phyloP scores from a whole-genome alignment of 225 moss, liverwort and hornwort genomes.

The Pseudoscleropodium purum region DNA sequence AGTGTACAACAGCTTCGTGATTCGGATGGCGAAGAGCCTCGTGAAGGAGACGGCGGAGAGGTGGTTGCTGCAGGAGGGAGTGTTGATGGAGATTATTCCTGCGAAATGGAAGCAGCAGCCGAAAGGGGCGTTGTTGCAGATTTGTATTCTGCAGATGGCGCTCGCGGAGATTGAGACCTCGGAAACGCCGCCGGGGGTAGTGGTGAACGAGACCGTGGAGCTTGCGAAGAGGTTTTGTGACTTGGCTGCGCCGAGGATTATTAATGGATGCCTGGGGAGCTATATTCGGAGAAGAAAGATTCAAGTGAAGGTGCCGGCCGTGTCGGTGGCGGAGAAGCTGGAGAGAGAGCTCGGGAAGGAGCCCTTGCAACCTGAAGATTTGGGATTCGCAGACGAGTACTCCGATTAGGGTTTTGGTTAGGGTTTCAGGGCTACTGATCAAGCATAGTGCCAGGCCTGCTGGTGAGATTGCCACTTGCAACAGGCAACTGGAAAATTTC shows the following conservation, averaged over 20 bases:
- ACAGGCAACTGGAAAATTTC: neutral
- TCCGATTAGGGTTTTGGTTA: constrained; percentile 4
- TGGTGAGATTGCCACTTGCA: neutral
- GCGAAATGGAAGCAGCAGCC: constrained; percentile 58
- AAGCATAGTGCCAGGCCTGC: neutral
- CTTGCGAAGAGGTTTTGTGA: constrained; percentile 63
- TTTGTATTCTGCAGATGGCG: constrained; percentile 68
- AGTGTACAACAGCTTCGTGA: constrained; percentile 51
- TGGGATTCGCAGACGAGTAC: constrained; percentile 44
- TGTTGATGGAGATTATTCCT: constrained; percentile 59
- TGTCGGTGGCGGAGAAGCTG: constrained; percentile 6
- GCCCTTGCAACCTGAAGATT: constrained; percentile 30
- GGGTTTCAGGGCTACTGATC: neutral
- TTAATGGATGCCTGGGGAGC: constrained; percentile 63
- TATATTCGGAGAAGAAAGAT: constrained; percentile 45
- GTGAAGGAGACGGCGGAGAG: constrained; percentile 39
- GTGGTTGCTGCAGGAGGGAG: constrained; percentile 51
- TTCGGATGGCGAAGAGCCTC: constrained; percentile 32
- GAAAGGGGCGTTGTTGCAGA: constrained; percentile 42
- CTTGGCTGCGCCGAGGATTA: constrained; percentile 47
- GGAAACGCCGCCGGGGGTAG: constrained; percentile 30
- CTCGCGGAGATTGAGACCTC: constrained; percentile 57
- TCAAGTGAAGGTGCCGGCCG: neutral
- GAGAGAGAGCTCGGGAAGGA: constrained; percentile 24
- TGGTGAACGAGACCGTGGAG: constrained; percentile 73